Conservation (phyloP, 108 stramenopile species). For the Bacterosira constricta region DNA sequence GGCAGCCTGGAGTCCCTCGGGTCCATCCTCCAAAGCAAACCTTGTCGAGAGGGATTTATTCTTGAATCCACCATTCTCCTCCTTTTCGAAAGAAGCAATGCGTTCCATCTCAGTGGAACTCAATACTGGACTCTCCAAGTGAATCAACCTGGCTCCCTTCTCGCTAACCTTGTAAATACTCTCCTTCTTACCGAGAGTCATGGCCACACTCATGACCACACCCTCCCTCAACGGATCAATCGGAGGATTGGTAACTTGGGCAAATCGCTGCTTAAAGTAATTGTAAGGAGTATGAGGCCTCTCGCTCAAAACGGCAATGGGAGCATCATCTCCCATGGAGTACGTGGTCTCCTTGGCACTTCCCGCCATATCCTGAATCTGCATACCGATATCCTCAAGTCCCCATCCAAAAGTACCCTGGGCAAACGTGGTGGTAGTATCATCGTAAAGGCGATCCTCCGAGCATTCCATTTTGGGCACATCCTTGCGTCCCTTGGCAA, state of each 20-base stretch:
- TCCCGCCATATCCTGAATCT: conserved; percentile 94
- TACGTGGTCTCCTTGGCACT: conserved; percentile 95
- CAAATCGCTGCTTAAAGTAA: conserved; percentile 98
- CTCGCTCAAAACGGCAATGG: conserved; percentile 88
- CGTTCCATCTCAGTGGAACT: conserved; percentile 76
- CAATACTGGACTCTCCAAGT: conserved; percentile 81
- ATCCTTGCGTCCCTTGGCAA: conserved; percentile 75
- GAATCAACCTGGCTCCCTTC: conserved; percentile 83
- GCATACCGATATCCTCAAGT: conserved; percentile 96
- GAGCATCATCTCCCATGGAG: conserved; percentile 98
- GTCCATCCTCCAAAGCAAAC: conserved; percentile 80
- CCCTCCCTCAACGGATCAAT: conserved; percentile 98
- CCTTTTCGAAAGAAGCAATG: conserved; percentile 54
- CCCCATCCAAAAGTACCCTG: conserved; percentile 93
- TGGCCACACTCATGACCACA: conserved; percentile 95
- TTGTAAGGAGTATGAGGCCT: conserved; percentile 91
- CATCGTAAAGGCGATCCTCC: conserved; percentile 73
- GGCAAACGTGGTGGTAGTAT: conserved; percentile 81
- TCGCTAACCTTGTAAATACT: conserved; percentile 92
- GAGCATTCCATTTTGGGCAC: conserved; percentile 51
- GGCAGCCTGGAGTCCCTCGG: conserved; percentile 81
- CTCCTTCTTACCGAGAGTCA: conserved; percentile 94
- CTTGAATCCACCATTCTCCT: conserved; percentile 81
- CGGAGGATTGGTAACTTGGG: conserved; percentile 98
- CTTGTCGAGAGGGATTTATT: conserved; percentile 84